Evolutionary conservation across 2,329 filamentous ascomycete genomes (phyloP), one percentile per base, ranked within the genome.

Genomic region (Talaromyces sp.): DNA sequence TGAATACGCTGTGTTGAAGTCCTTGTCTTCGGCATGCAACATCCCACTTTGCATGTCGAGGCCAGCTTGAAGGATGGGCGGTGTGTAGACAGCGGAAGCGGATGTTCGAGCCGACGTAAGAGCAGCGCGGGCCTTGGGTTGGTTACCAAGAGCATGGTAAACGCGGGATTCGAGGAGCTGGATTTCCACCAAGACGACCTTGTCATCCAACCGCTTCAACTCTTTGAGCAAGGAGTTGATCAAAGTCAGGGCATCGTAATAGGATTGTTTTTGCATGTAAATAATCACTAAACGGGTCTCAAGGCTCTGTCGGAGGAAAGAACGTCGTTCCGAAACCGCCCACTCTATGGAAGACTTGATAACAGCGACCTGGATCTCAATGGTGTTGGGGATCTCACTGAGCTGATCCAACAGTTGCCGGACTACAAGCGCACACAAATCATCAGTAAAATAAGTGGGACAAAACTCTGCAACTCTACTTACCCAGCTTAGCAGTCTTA

Each of bases 311-410:
- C 95, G 92, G 69, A 99, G 87, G 84, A 99, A 99, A 64, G 92
- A 91, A 73, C 95, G 90, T 70, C 93, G 90, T 82, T 98, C 92
- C 58, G 91, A 90, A 60, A 94, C 91, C 56, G 95, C 95, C 95
- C 95, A 99, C 81, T 98, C 94, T 87, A 99, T 99, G 82, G 92
- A 98, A 79, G 95, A 96, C 80, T 96, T 96, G 73, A 95, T 99
- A 71, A 97, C 92, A 76, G 88, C 82, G 76, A 96, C 92, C 81
- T 99, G 95, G 74, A 89, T 91, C 76, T 99, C 95, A 82, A 90
- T 90, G 70, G 92, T 95, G 79, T 97, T 90, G 72, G 96, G 95
- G 70, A 98, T 97, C 72, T 90, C 86, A 71, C 90, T 87, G 83
- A 98, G 95, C 76, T 97, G 88, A 78, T 99, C 95, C 76, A 99